Base-by-base conservation (phyloP, 2,329 filamentous ascomycete species). In the Penicillium sp. region DNA sequence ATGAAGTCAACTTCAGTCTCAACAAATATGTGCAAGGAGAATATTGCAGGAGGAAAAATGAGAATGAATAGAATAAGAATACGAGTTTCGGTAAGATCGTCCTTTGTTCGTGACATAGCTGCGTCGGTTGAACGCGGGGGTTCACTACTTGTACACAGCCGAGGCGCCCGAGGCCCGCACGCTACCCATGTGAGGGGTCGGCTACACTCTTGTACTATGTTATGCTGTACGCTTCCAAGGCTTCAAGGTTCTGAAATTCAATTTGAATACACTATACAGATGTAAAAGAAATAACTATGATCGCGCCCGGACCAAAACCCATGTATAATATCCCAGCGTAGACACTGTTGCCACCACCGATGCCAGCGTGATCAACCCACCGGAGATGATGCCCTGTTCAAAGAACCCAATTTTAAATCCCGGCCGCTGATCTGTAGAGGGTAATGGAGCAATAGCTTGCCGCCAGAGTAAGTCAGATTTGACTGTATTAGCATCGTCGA, bases 371-470 rank as follows among this genome's bases (percentile, higher is more conserved):
- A 70, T 57, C 7, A 65, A 47, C 0, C 63, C 65, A 1, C 70
- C 70, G 4, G 68, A 69, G 3, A 82, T 62, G 33, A 82, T 72
- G 0, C 79, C 80, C 56, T 80, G 76, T 57, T 81, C 78, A 59
- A 82, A 82, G 67, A 80, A 82, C 0, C 79, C 80, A 27, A 81
- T 62, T 47, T 46, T 70, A 58, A 56, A 61, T 37, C 53, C 78
- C 60, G 29, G 45, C 5, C 49, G 57, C 49, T 68, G 69, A 31
- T 65, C 64, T 9, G 60, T 67, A 8, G 65, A 61, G 2, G 68
- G 69, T 59, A 79, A 71, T 3, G 71, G 72, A 3, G 70, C 71
- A 3, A 75, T 61, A 11, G 65, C 68, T 48, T 77, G 68, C 8
- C 67, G 66, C 63, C 59, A 67, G 4, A 65, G 55, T 1, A 67